Percentiles rank a stretch among this genome's conserved stretches.
phyloP scores from a whole-genome alignment of 2,329 filamentous ascomycete species.

The Drechslerella coelobrocha region DNA sequence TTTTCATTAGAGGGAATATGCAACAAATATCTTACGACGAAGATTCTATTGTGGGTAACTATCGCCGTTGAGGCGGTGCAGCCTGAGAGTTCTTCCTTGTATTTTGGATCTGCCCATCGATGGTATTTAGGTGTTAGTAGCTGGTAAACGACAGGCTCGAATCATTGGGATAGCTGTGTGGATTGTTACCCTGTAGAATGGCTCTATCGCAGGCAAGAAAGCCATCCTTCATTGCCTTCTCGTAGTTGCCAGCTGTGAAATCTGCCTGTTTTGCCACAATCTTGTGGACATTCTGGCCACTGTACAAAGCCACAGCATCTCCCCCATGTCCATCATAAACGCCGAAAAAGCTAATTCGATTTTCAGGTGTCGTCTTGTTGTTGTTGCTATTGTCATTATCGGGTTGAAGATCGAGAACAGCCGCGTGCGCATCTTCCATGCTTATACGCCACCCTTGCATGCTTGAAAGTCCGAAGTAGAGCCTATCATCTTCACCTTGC shows the following conservation, averaged over 20 bases:
- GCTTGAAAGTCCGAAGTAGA: conserved; percentile 91
- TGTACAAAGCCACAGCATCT: conserved; percentile 92
- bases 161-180: neutral
- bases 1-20: conserved; percentile 8
- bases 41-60: conserved; percentile 90
- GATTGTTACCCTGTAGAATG: conserved; percentile 82
- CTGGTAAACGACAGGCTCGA: neutral
- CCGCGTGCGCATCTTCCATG: conserved; percentile 97
- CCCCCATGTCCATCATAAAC: conserved; percentile 98
- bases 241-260: conserved; percentile 88
- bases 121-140: conserved; percentile 7
- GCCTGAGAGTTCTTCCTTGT: conserved; percentile 96
- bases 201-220: conserved; percentile 95
- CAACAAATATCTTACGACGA: conserved; percentile 73
- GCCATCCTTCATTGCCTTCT: conserved; percentile 95
- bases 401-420: conserved; percentile 83
- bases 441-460: conserved; percentile 99
- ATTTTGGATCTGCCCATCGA: conserved; percentile 78
- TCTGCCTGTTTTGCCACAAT: conserved; percentile 94
- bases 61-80: conserved; percentile 94
- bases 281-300: conserved; percentile 89
- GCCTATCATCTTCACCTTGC: conserved; percentile 87
- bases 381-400: conserved; percentile 64
- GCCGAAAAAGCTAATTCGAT: conserved; percentile 90
- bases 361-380: conserved; percentile 69